A percentile compares a stretch with the other conserved stretches of the same genome.
These are phyloP conservation scores for Xylaria flabelliformis DNA, from an alignment of 495 filamentous ascomycete genomes.

Conservation along the genomic window DNA sequence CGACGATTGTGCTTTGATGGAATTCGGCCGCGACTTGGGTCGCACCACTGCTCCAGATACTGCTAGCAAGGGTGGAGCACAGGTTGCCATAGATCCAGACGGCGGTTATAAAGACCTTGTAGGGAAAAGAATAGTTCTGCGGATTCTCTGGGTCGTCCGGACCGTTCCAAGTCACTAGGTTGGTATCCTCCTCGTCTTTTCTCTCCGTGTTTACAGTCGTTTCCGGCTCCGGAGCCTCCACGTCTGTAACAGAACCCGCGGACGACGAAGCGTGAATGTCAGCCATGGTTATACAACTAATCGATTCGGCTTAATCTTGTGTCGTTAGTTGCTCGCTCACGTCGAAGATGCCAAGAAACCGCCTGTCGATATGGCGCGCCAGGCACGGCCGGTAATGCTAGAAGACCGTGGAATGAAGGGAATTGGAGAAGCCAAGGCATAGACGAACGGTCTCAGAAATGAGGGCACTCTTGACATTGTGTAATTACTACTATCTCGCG, in stretches of 20 bases:
- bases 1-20: slow-evolving; percentile 54
- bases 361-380: background rate
- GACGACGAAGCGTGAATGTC: background rate
- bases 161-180: slow-evolving; percentile 33
- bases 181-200: slow-evolving; percentile 18
- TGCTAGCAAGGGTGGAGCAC: slow-evolving; percentile 62
- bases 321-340: background rate
- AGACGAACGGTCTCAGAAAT: background rate
- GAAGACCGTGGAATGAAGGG: background rate
- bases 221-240: slow-evolving; percentile 2
- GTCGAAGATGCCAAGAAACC: background rate
- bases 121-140: slow-evolving; percentile 53
- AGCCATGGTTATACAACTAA: background rate
- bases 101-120: slow-evolving; percentile 67
- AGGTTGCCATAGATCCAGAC: slow-evolving; percentile 63
- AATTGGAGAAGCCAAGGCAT: background rate
- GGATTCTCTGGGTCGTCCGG: slow-evolving; percentile 63
- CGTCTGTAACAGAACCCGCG: slow-evolving; percentile 10
- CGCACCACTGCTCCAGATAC: slow-evolving; percentile 62
- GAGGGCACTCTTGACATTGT: background rate
- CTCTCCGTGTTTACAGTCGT: background rate
- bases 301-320: background rate
- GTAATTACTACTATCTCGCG: slow-evolving; percentile 1
- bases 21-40: slow-evolving; percentile 54
- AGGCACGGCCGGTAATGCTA: background rate